Conservation (phyloP, 1,284 basidiomycete genomes). For the Papiliotrema laurentii region DNA sequence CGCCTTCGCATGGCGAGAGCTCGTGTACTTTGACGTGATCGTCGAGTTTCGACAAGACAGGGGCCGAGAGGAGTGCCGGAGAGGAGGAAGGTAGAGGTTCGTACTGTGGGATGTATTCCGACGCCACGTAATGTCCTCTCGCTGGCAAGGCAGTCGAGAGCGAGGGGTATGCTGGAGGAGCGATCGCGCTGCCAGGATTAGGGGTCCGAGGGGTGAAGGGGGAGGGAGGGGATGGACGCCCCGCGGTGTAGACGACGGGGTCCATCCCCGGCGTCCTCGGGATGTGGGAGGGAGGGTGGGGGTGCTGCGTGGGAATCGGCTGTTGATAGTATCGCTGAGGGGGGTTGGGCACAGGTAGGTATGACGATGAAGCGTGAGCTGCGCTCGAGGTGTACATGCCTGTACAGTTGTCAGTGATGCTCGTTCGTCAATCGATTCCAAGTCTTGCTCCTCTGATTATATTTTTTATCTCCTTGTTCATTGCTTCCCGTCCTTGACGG, state of each 20-base stretch:
- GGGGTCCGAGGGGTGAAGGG: neutral
- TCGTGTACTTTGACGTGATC: constrained; percentile 21
- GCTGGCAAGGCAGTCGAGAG: neutral
- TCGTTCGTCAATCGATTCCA: too few relatives aligned
- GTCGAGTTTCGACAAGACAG: neutral
- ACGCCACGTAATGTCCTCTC: too few relatives aligned
- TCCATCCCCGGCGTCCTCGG: constrained; percentile 3
- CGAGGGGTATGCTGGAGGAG: neutral
- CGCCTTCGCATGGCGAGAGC: constrained; percentile 23
- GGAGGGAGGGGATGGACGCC: neutral
- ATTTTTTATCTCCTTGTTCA: too few relatives aligned
- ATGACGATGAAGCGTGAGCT: neutral
- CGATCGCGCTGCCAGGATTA: neutral
- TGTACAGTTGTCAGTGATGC: too few relatives aligned
- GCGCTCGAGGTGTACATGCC: too few relatives aligned
- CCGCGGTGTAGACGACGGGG: neutral
- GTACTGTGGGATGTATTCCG: too few relatives aligned
- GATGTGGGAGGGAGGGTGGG: neutral
- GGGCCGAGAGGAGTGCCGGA: neutral
- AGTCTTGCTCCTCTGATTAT: too few relatives aligned
- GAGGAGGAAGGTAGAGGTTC: neutral
- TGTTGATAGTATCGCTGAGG: neutral
- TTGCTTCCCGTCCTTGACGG: too few relatives aligned
- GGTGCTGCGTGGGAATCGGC: neutral
- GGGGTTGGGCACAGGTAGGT: neutral